A percentile compares a stretch with the other conserved stretches of the same genome.
These are phyloP conservation scores for Ophiosphaerella herpotricha DNA, from an alignment of 2,329 filamentous ascomycete species.

Conservation along the genomic window DNA sequence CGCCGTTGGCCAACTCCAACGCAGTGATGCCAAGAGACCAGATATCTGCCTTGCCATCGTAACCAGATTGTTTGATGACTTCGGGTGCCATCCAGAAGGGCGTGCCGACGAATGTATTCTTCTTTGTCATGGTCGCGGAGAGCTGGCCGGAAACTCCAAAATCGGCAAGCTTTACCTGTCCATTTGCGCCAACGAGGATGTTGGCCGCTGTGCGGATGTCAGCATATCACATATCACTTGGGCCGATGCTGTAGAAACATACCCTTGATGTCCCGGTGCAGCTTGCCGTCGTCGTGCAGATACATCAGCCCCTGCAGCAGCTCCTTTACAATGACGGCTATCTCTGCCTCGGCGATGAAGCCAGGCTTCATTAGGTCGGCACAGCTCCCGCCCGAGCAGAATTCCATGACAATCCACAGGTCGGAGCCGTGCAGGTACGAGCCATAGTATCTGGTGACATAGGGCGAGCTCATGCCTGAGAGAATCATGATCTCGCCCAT, in stretches of 20 bases:
- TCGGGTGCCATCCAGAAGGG: constrained; percentile 99
- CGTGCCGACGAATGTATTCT: constrained; percentile 97
- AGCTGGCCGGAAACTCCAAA: constrained; percentile 97
- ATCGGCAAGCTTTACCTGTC: constrained; percentile 95
- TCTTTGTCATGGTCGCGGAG: constrained; percentile 98
- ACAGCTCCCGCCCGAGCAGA: constrained; percentile 94
- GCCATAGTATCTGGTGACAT: constrained; percentile 97
- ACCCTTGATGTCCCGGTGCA: constrained; percentile 97
- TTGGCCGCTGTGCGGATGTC: constrained; percentile 75
- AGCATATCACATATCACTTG: not conserved
- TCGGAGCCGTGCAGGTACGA: constrained; percentile 95
- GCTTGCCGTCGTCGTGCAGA: constrained; percentile 90
- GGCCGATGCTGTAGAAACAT: constrained; percentile 23
- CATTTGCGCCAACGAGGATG: constrained; percentile 83
- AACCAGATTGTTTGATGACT: constrained; percentile 97
- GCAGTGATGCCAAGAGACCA: constrained; percentile 97
- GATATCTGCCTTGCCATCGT: constrained; percentile 97
- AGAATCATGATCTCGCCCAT: constrained; percentile 98
- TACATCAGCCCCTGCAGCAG: constrained; percentile 89
- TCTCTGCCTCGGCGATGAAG: constrained; percentile 89
- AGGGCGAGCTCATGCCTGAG: constrained; percentile 92
- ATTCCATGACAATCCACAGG: constrained; percentile 99
- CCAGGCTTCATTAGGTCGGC: constrained; percentile 95
- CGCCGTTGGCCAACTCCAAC: constrained; percentile 86
- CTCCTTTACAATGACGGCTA: constrained; percentile 92